A percentile compares a stretch with the other conserved stretches of the same genome.
These are phyloP conservation scores for Nakaseomyces uthaithaninus DNA, from an alignment of 1,139 yeast genomes.

Conservation along the genomic window DNA sequence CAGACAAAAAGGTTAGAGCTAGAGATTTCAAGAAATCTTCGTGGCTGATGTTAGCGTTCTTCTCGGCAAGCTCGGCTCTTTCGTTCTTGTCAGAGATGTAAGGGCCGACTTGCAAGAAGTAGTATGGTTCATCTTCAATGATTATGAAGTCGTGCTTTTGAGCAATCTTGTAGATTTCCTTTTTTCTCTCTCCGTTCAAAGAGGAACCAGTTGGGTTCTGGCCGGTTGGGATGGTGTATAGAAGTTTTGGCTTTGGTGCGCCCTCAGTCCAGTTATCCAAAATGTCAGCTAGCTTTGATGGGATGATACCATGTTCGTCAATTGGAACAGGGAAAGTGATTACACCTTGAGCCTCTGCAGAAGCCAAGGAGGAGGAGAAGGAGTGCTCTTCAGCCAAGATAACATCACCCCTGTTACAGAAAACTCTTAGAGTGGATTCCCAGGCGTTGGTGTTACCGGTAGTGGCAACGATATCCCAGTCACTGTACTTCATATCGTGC, in stretches of 20 bases:
- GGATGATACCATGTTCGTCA: constrained; percentile 74
- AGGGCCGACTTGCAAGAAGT: constrained; percentile 78
- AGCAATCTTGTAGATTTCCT: constrained; percentile 60
- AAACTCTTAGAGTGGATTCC: constrained; percentile 78
- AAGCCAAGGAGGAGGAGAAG: constrained; percentile 76
- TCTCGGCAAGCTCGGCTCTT: constrained; percentile 32
- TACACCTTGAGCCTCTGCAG: constrained; percentile 68
- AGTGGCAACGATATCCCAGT: constrained; percentile 58
- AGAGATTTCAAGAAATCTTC: constrained; percentile 57
- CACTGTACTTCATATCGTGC: constrained; percentile 52
- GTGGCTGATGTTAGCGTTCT: constrained; percentile 30
- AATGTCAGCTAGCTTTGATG: constrained; percentile 56
- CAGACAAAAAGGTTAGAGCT: constrained; percentile 68
- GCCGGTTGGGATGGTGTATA: constrained; percentile 85
- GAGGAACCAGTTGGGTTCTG: constrained; percentile 95
- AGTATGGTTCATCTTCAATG: constrained; percentile 93
- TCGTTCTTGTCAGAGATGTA: constrained; percentile 38
- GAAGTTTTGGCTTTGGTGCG: constrained; percentile 63
- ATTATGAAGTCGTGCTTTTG: constrained; percentile 76
- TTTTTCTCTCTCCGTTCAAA: constrained; percentile 61
- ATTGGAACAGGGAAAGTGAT: constrained; percentile 64
- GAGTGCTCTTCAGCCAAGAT: constrained; percentile 77
- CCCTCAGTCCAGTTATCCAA: constrained; percentile 64
- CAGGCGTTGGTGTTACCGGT: constrained; percentile 85
- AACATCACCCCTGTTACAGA: constrained; percentile 68